Conservation (phyloP, 331 rosid species). For the Prunus yedoensis region DNA sequence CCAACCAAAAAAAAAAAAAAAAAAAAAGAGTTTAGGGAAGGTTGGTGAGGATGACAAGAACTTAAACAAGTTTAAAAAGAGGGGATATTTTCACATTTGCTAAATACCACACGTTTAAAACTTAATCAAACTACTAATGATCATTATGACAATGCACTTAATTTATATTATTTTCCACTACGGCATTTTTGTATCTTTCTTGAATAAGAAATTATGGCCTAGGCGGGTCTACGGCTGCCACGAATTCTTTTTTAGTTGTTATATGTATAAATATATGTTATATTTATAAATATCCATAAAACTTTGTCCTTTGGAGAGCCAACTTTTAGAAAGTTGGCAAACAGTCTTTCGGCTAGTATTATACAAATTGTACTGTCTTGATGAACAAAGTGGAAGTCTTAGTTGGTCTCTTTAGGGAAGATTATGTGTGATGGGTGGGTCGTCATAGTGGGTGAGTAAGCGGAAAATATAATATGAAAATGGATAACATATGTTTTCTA, state of each 20-base stretch:
- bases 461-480: neutral
- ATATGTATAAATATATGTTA: neutral
- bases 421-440: constrained; percentile 25
- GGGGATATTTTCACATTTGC: constrained; percentile 14
- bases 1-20: neutral
- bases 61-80: constrained; percentile 26
- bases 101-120: constrained; percentile 26
- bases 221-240: neutral
- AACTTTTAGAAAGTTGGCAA: constrained; percentile 27
- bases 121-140: constrained; percentile 3
- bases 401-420: constrained; percentile 40
- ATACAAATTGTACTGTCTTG: constrained; percentile 16
- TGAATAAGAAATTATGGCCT: constrained; percentile 26
- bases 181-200: constrained; percentile 25
- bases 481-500: constrained; percentile 1
- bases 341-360: constrained; percentile 16
- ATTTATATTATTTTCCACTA: constrained; percentile 20
- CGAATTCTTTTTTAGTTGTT: constrained; percentile 5
- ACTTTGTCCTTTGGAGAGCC: constrained; percentile 13
- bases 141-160: constrained; percentile 25
- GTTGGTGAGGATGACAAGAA: constrained; percentile 38
- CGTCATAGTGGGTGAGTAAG: constrained; percentile 18
- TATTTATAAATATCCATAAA: constrained; percentile 20
- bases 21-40: constrained; percentile 3
- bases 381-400: constrained; percentile 51